Conservation (phyloP, 2,329 filamentous ascomycete species). For the Westerdykella aurantiaca region DNA sequence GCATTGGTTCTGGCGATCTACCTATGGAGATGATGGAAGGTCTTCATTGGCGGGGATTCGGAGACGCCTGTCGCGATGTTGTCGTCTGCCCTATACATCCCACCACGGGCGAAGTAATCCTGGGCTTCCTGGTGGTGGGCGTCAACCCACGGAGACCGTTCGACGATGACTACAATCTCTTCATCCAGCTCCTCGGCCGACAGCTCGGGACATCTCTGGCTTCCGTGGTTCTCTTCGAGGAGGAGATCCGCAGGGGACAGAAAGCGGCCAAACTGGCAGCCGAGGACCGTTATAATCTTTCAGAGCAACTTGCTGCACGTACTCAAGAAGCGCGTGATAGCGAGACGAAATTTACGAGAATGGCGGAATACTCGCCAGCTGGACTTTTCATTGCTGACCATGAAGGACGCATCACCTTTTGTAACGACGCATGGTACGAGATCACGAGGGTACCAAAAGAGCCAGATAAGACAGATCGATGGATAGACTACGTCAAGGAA, state of each 20-base stretch:
- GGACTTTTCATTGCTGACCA: constrained; percentile 80
- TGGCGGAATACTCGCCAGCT: constrained; percentile 79
- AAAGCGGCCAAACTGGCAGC: constrained; percentile 68
- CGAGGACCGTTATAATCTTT: constrained; percentile 69
- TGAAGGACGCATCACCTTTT: constrained; percentile 66
- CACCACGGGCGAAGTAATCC: constrained; percentile 64
- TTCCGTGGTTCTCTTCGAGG: constrained; percentile 75
- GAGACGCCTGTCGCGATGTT: constrained; percentile 62
- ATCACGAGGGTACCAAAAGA: constrained; percentile 62
- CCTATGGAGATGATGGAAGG: constrained; percentile 60
- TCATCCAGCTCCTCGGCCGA: constrained; percentile 66
- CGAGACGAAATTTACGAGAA: constrained; percentile 74
- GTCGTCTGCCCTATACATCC: constrained; percentile 76
- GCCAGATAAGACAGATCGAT: constrained; percentile 54
- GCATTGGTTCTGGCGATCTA: constrained; percentile 60
- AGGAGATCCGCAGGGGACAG: constrained; percentile 71
- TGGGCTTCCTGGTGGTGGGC: constrained; percentile 74
- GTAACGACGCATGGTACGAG: constrained; percentile 69
- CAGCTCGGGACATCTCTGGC: constrained; percentile 75
- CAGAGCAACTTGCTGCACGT: constrained; percentile 63
- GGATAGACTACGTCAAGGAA: constrained; percentile 66
- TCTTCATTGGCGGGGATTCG: constrained; percentile 64
- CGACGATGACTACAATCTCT: constrained; percentile 73
- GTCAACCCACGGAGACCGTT: constrained; percentile 73
- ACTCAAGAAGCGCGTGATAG: constrained; percentile 54